Percentiles rank a stretch among this genome's conserved stretches.
phyloP scores from a whole-genome alignment of 306 rosid species.

The Delonix regia region DNA sequence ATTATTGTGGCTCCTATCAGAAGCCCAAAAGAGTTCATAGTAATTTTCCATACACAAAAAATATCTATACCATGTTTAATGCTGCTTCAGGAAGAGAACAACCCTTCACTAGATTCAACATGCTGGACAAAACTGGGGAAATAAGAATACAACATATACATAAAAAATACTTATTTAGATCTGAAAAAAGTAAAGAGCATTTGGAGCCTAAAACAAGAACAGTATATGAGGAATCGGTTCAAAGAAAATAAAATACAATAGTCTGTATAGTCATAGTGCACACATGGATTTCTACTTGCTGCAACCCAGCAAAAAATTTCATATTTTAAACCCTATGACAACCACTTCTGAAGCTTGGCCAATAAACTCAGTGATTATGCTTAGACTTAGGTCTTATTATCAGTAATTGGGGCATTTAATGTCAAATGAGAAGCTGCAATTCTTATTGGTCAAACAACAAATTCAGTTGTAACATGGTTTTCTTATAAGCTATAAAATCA shows the following conservation, averaged over 20 bases:
- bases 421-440: conserved; percentile 13
- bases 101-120: not conserved
- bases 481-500: not conserved
- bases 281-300: not conserved
- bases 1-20: no score
- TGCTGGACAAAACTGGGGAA: not conserved
- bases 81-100: not conserved
- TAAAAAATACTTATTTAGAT: not conserved
- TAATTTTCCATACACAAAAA: not conserved
- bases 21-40: not conserved
- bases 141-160: not conserved
- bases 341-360: conserved; percentile 1
- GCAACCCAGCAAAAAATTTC: not conserved
- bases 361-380: not conserved
- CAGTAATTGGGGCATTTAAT: not conserved
- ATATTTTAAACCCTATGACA: not conserved
- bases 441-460: conserved; percentile 5
- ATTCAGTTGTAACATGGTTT: conserved; percentile 8
- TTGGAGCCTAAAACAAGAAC: not conserved
- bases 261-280: not conserved
- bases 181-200: not conserved
- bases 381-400: not conserved
- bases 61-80: not conserved
- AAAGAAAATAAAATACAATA: not conserved
- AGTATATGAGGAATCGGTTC: not conserved